Percentiles rank a stretch among this genome's conserved stretches.
These are phyloP conservation scores for California macrophylla DNA, from an alignment of 441 rosid species.

Conservation along the genomic window DNA sequence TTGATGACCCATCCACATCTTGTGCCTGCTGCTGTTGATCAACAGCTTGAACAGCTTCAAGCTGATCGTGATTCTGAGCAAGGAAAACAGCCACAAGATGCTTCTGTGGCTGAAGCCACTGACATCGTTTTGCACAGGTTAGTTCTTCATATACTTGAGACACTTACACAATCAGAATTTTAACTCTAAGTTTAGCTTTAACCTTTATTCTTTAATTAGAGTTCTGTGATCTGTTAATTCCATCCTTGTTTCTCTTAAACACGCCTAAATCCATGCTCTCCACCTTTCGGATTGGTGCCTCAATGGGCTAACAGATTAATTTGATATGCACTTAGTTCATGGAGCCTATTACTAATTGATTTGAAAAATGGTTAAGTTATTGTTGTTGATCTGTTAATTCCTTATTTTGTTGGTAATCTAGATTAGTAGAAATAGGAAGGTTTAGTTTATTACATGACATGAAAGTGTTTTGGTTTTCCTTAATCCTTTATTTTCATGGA, in stretches of 20 bases:
- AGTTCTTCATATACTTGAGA: conserved; percentile 4
- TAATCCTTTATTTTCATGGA: background rate
- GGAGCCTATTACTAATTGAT: too few species aligned
- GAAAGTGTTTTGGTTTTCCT: background rate
- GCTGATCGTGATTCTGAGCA: conserved; percentile 62
- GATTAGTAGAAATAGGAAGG: background rate
- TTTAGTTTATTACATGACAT: background rate
- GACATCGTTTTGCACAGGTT: conserved; percentile 76
- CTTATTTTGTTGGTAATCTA: background rate
- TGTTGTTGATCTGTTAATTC: background rate
- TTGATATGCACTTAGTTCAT: too few species aligned
- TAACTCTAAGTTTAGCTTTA: background rate
- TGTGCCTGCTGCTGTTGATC: conserved; percentile 85
- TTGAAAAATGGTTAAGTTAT: too few species aligned
- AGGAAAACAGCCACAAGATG: conserved; percentile 36
- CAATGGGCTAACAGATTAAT: too few species aligned
- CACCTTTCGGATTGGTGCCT: too few species aligned
- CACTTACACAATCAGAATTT: background rate
- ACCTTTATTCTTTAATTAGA: background rate
- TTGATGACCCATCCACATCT: conserved; percentile 79
- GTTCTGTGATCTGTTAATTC: background rate
- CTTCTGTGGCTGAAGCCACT: conserved; percentile 39
- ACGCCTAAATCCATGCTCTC: too few species aligned
- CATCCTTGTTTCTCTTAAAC: too few species aligned
- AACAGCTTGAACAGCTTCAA: conserved; percentile 87